Conservation (phyloP, 345 rosid species). For the Brassica napus region DNA sequence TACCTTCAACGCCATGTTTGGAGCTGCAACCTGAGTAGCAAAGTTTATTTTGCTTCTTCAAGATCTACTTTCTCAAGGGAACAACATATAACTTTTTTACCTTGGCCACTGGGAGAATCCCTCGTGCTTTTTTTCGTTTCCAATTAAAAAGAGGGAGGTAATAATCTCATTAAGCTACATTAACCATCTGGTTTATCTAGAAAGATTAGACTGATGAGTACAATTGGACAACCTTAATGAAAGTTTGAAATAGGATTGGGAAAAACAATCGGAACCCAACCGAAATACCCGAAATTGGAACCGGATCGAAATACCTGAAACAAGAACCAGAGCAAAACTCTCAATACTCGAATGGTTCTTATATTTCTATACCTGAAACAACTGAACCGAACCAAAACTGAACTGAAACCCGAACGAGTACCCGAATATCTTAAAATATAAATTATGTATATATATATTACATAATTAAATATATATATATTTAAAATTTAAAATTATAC, state of each 20-base stretch:
- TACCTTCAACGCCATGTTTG: constrained; percentile 85
- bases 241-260: background rate
- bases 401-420: too few relatives aligned
- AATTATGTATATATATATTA: too few relatives aligned
- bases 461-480: too few relatives aligned
- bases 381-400: too few relatives aligned
- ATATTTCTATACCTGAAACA: too few relatives aligned
- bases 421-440: too few relatives aligned
- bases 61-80: background rate
- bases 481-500: too few relatives aligned
- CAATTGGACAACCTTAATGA: background rate
- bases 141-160: constrained; percentile 21
- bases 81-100: constrained; percentile 32
- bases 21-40: constrained; percentile 78
- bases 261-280: too few relatives aligned
- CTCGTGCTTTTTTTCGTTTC: constrained; percentile 82
- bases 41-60: background rate
- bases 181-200: background rate
- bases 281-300: too few relatives aligned
- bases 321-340: too few relatives aligned
- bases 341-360: too few relatives aligned
- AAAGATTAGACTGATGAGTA: background rate
- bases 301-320: too few relatives aligned
- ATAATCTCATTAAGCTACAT: background rate
- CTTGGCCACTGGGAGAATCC: constrained; percentile 91